Evolutionary conservation across 169 alveolate genomes (phyloP).

Genomic region (Eimeria praecox): DNA sequence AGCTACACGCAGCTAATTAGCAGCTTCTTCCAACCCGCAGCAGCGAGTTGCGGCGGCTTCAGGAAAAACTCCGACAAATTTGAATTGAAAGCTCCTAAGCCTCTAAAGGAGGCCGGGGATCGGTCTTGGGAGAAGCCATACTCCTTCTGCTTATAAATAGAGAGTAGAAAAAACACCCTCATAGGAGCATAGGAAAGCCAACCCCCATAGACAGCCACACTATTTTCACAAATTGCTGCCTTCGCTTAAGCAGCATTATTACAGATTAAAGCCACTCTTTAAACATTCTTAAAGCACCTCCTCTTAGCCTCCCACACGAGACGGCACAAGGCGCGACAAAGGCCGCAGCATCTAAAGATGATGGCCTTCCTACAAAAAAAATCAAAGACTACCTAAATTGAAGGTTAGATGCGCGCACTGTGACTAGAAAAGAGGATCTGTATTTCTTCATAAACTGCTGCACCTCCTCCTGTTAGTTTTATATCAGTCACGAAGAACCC

Average conservation of each 20-base stretch:
- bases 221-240: background rate
- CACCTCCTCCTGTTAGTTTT: background rate
- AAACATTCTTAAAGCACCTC: background rate
- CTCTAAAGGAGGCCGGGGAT: background rate
- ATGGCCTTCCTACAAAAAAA: background rate
- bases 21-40: background rate
- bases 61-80: background rate
- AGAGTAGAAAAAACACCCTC: background rate
- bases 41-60: background rate
- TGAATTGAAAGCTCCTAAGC: background rate
- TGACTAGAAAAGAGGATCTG: background rate
- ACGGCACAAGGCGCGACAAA: background rate
- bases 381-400: background rate
- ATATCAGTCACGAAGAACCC: slow-evolving; percentile 58
- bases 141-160: background rate
- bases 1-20: no score
- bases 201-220: background rate
- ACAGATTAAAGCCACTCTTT: background rate
- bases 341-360: background rate
- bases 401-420: background rate
- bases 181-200: background rate
- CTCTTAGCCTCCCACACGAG: background rate
- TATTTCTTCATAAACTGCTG: background rate
- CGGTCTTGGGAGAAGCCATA: background rate
- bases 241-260: no score